A percentile compares a stretch with the other conserved stretches of the same genome.
Evolutionary conservation across 768 basidiomycete genomes (phyloP).

Genomic region (Termitomyces sp.): DNA sequence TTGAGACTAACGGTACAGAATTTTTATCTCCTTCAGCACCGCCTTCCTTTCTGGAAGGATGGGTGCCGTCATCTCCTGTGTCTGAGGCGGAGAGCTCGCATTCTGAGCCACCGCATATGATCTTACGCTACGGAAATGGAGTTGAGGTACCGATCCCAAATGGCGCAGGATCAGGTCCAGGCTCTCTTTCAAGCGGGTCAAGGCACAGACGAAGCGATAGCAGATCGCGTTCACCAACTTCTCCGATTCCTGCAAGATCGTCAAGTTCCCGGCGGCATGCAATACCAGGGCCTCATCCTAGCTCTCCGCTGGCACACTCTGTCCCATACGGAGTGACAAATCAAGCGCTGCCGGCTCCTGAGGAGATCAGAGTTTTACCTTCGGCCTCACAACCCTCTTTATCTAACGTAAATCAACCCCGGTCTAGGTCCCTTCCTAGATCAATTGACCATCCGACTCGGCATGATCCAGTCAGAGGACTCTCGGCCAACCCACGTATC

Average conservation of each 20-base stretch:
- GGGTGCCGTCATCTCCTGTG: constrained; percentile 32
- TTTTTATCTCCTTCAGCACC: constrained; percentile 57
- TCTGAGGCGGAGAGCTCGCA: constrained; percentile 45
- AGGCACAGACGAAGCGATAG: constrained; percentile 18
- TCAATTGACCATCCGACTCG: constrained; percentile 23
- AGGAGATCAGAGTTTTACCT: constrained; percentile 60
- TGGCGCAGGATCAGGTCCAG: constrained; percentile 17
- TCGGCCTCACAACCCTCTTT: constrained; percentile 32
- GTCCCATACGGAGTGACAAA: constrained; percentile 19
- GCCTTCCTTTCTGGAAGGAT: constrained; percentile 44
- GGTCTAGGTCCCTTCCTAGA: constrained; percentile 44
- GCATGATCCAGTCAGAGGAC: constrained; percentile 11
- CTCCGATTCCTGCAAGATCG: constrained; percentile 10
- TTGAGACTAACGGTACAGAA: constrained; percentile 33
- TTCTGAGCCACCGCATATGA: constrained; percentile 66
- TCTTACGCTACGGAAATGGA: constrained; percentile 63
- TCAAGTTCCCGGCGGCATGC: constrained; percentile 29
- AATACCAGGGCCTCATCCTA: constrained; percentile 32
- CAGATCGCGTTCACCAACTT: constrained; percentile 21
- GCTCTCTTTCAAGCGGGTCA: constrained; percentile 15
- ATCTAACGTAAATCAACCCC: constrained; percentile 25
- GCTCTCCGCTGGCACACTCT: constrained; percentile 23
- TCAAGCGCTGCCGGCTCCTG: constrained; percentile 33
- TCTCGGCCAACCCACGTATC: constrained; percentile 18
- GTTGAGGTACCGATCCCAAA: constrained; percentile 58